Evolutionary conservation across 305 asterid species (phyloP), one percentile per base, ranked within the genome.

Genomic region (Ajuga reptans): DNA sequence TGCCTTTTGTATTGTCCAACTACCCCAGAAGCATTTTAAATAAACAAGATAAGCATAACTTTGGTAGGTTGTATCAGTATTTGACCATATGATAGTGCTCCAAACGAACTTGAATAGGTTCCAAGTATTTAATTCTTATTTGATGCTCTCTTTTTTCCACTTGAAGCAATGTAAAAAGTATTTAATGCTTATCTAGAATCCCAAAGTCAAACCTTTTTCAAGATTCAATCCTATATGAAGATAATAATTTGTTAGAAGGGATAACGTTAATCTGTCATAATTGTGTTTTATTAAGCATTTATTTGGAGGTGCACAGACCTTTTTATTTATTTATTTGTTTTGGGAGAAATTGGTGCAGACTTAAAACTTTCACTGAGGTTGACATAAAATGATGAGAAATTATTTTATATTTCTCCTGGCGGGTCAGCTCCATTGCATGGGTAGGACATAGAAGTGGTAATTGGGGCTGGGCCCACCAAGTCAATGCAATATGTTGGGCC

Each of bases 141-240:
- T 62, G 73, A 65, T 67, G 76, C 71, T 58, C 74, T 78, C 6
- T 39, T 67, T 78, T 53, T 75, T 63, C 67, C 76, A 62, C 73
- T 68, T 24, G 50, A 61, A 71, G 69, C 68, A 63, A 12, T 63
- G n/a, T 46, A 6, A 54, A 31, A 70, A 21, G 54, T 70, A 70
- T 60, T 74, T 41, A 55, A 54, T 71, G 57, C 42, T 79, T 75
- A 71, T 75, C 78, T 73, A 77, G 34, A 21, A 70, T 78, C 71
- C 55, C 53, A 67, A 75, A 72, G 83, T 79, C 80, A 75, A 75
- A 72, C 56, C 80, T 57, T 66, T 58, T 57, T 68, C 12, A 50
- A 18, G 46, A 24, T 31, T 45, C 65, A 58, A 17, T 21, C 59
- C 58, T 33, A 33, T 31, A 45, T 45, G 64, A 21, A 43, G 69